phyloP scores from a whole-genome alignment of 176 grass and related monocot species.

The Puya raimondii region DNA sequence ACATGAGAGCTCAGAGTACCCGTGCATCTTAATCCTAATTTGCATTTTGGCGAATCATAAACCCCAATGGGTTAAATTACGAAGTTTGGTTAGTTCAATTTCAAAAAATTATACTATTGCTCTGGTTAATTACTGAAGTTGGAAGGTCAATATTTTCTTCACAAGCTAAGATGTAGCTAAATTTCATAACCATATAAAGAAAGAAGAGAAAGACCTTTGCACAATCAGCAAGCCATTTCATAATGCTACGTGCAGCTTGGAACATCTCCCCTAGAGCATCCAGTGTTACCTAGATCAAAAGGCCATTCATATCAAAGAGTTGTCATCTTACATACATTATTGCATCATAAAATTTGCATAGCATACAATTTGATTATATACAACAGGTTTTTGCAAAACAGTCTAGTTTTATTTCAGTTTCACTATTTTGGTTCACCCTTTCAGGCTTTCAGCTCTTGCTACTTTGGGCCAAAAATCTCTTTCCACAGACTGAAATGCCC shows the following conservation, averaged over 20 bases:
- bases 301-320: background rate
- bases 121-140: too few relatives aligned
- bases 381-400: too few relatives aligned
- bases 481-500: too few relatives aligned
- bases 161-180: background rate
- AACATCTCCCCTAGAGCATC: constrained; percentile 95
- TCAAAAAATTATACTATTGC: background rate
- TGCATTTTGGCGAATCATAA: constrained; percentile 13
- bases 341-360: background rate
- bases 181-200: background rate
- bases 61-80: background rate
- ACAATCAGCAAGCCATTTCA: constrained; percentile 89
- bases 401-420: too few relatives aligned
- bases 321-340: background rate
- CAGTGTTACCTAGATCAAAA: constrained; percentile 63
- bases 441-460: too few relatives aligned
- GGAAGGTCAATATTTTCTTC: too few relatives aligned
- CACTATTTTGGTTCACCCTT: too few relatives aligned
- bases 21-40: background rate
- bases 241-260: constrained; percentile 84
- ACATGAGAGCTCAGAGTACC: constrained; percentile 16
- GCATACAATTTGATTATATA: background rate
- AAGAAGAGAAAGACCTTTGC: constrained; percentile 53
- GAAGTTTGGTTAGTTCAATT: background rate
- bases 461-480: too few relatives aligned